Base-by-base conservation (phyloP, 2,329 filamentous ascomycete genomes). In the Aspergillus hortae region DNA sequence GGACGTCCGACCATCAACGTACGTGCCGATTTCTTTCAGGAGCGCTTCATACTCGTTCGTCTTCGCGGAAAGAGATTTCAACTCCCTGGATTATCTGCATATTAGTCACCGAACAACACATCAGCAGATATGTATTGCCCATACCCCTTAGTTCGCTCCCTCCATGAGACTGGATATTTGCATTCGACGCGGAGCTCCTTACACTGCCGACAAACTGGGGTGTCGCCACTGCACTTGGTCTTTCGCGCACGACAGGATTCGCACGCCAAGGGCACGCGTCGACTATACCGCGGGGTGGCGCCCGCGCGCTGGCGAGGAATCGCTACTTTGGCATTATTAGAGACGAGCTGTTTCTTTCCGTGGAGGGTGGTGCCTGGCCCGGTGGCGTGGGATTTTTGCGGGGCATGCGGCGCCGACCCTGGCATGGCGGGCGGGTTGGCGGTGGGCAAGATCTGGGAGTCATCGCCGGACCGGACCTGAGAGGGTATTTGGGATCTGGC, bases 141-240 rank as follows among this genome's bases (percentile, higher is more conserved):
- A 51, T 57, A 74, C 72, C 64, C 68, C 57, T 67, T 72, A 15
- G 64, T 70, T 35, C 58, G 59, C 46, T 74, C 72, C 46, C 72
- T 63, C 60, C 67, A 71, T 25, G 67, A 67, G 48, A 67, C 64
- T 15, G 69, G 69, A 57, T 76, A 76, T 17, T 63, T 61, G 60
- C 73, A 76, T 11, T 48, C 38, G 32, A 69, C 61, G 40, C 67
- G 66, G 38, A 72, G 59, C 40, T 74, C 70, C 49, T 65, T 62
- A 46, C 74, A 76, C 52, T 74, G 70, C 44, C 66, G 59, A 51
- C 74, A 76, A 32, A 66, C 56, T 2, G 74, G 74, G 11, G 66
- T 67, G 51, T 73, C 70, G 9, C 74, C 74, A 51, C 67, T 71
- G 56, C 74, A 76, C 60, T 75, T 76, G n/a, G 67, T 74, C 56